Evolutionary conservation across 495 filamentous ascomycete species (phyloP), one percentile per base, ranked within the genome.

Genomic region (Penicillium cinerascens): DNA sequence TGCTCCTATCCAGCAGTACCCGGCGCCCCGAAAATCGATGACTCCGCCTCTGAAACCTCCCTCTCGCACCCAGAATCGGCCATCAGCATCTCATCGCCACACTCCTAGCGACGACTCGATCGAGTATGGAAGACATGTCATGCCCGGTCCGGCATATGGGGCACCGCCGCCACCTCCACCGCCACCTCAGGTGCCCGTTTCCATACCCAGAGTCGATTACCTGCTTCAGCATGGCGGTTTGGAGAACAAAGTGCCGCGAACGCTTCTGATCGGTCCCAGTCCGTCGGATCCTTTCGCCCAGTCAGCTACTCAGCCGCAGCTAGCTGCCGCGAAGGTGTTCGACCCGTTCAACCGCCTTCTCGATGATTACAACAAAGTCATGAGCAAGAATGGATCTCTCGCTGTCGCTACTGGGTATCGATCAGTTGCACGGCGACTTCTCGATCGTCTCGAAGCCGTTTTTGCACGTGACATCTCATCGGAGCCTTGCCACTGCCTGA

Each of bases 341-440:
- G 81, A 83, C 23, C 89, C 89, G 0, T 86, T 90, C 58, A 85
- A 87, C 60, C 82, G 82, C 41, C 75, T 96, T 11, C 75, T 99
- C 17, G 89, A 96, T 60, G 86, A 92, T 50, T 97, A 96, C 63
- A 75, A 84, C 44, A 78, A 83, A 7, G 91, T 99, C 8, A 80
- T 97, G 50, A 72, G 74, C 17, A 87, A 85, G 43, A 90, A 86
- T 62, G 95, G 95, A 2, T 96, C 91, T 6, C 68, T 99, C 15
- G 95, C 95, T 6, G 95, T 99, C 0, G 93, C 93, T 20, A 97
- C 95, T 5, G 95, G 95, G 2, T 97, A 97, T 69, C 83, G 87
- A 44, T 96, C 92, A 6, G 86, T 97, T 35, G 95, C 95, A n/a
- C 84, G 95, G 2, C 82, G 91, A 35, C 68, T 97, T 21, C 79